These are phyloP conservation scores for Helicocarpus griseus DNA, from an alignment of 2,329 filamentous ascomycete genomes.

Conservation along the genomic window DNA sequence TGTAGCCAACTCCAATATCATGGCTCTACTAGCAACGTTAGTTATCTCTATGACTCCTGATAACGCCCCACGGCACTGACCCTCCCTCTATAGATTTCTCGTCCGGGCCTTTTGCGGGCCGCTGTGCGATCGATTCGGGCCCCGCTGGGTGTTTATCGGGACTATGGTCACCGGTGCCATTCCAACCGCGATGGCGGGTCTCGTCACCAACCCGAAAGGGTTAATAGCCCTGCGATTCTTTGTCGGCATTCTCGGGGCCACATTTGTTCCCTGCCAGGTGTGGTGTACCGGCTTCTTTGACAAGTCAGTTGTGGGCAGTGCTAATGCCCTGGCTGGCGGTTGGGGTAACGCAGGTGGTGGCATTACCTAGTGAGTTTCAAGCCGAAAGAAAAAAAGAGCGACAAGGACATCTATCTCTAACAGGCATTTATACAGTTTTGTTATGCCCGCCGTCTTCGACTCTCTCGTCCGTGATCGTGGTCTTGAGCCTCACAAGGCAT, in stretches of 20 bases:
- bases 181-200: slow-evolving; percentile 71
- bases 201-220: slow-evolving; percentile 55
- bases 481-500: slow-evolving; percentile 58
- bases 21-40: slow-evolving; percentile 63
- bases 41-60: slow-evolving; percentile 15
- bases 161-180: slow-evolving; percentile 68
- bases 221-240: slow-evolving; percentile 36
- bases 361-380: slow-evolving; percentile 57
- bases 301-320: slow-evolving; percentile 81
- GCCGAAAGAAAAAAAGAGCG: neutral
- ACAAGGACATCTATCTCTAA: neutral
- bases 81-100: slow-evolving; percentile 44
- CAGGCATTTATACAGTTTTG: slow-evolving; percentile 43
- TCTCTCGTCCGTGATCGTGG: slow-evolving; percentile 54
- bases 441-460: slow-evolving; percentile 85
- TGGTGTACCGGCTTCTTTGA: slow-evolving; percentile 93
- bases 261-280: slow-evolving; percentile 59
- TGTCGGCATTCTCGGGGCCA: slow-evolving; percentile 34
- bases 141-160: slow-evolving; percentile 69
- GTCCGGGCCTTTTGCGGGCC: slow-evolving; percentile 71
- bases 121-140: slow-evolving; percentile 75
- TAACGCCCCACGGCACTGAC: neutral
- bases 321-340: slow-evolving; percentile 75
- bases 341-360: slow-evolving; percentile 83
- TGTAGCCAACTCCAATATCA: slow-evolving; percentile 82